phyloP scores from a whole-genome alignment of 352 stramenopile genomes.

The Pythium plurisporium region DNA sequence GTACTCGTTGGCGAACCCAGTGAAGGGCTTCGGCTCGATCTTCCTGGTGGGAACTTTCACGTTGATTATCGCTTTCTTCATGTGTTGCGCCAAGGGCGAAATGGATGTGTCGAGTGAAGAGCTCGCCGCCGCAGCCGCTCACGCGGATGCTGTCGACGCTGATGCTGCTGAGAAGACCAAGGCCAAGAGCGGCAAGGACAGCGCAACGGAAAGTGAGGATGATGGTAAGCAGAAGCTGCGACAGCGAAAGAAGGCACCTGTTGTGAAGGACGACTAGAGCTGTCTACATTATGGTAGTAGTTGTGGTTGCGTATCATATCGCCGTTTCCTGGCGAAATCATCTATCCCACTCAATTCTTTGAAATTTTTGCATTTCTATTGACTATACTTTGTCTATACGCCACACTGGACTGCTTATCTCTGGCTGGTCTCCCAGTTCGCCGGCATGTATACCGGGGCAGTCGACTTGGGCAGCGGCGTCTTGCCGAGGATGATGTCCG shows the following conservation, averaged over 20 bases:
- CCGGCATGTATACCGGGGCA: slow-evolving; percentile 62
- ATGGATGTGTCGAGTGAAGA: slow-evolving; percentile 33
- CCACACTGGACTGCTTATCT: slow-evolving; percentile 29
- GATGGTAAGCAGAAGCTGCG: slow-evolving; percentile 47
- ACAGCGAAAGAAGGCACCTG: slow-evolving; percentile 76
- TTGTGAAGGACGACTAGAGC: slow-evolving; percentile 49
- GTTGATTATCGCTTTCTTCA: slow-evolving; percentile 46
- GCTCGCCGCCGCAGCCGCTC: no score
- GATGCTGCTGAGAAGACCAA: background rate
- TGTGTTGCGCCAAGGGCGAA: slow-evolving; percentile 47
- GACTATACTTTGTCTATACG: background rate
- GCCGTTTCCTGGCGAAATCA: background rate
- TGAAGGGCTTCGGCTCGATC: slow-evolving; percentile 42
- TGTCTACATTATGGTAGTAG: background rate
- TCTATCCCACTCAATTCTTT: no score
- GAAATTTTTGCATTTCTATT: slow-evolving; percentile 1
- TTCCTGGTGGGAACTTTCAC: slow-evolving; percentile 36
- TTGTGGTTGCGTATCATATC: background rate
- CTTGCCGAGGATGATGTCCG: slow-evolving; percentile 88
- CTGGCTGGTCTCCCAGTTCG: slow-evolving; percentile 72
- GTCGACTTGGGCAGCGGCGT: slow-evolving; percentile 63
- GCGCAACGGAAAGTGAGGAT: slow-evolving; percentile 18
- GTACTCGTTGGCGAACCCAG: slow-evolving; percentile 57
- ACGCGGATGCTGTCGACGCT: background rate
- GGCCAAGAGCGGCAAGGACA: slow-evolving; percentile 24